Percentiles rank a stretch among this genome's conserved stretches.
Evolutionary conservation across 495 filamentous ascomycete genomes (phyloP).

Genomic region (Penicillium canescens): DNA sequence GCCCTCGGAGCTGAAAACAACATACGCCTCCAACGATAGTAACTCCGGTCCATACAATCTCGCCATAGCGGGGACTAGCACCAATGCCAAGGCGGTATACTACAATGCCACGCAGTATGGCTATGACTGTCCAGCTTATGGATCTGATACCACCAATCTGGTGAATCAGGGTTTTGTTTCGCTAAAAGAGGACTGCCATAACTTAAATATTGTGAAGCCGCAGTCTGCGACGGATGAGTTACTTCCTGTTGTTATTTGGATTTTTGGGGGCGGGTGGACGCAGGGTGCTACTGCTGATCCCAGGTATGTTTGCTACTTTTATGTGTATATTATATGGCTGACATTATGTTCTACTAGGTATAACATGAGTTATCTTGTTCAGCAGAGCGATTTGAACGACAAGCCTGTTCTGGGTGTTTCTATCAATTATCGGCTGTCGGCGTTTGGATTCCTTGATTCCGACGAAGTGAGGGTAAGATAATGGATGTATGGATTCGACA

Average conservation of each 20-base stretch:
- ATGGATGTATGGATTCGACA: no score
- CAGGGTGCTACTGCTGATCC: conserved; percentile 39
- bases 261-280: conserved; percentile 62
- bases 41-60: conserved; percentile 17
- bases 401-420: conserved; percentile 70
- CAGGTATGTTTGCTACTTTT: conserved; percentile 24
- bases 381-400: conserved; percentile 35
- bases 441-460: conserved; percentile 69
- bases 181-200: conserved; percentile 62
- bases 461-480: conserved; percentile 38
- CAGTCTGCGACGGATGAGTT: conserved; percentile 42
- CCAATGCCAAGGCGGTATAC: conserved; percentile 2
- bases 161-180: conserved; percentile 24
- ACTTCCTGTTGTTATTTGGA: conserved; percentile 66
- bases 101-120: conserved; percentile 41
- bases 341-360: conserved; percentile 18
- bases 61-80: background rate
- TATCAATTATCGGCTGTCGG: conserved; percentile 74
- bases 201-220: conserved; percentile 63
- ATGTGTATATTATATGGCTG: conserved; percentile 1
- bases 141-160: conserved; percentile 29
- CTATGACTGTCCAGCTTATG: conserved; percentile 39
- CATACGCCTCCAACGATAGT: conserved; percentile 25
- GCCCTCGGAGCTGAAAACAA: conserved; percentile 23
- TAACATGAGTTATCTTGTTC: conserved; percentile 39